Percentiles rank a stretch among this genome's conserved stretches.
Evolutionary conservation across 495 filamentous ascomycete genomes (phyloP).

Genomic region (Tuber aestivum): DNA sequence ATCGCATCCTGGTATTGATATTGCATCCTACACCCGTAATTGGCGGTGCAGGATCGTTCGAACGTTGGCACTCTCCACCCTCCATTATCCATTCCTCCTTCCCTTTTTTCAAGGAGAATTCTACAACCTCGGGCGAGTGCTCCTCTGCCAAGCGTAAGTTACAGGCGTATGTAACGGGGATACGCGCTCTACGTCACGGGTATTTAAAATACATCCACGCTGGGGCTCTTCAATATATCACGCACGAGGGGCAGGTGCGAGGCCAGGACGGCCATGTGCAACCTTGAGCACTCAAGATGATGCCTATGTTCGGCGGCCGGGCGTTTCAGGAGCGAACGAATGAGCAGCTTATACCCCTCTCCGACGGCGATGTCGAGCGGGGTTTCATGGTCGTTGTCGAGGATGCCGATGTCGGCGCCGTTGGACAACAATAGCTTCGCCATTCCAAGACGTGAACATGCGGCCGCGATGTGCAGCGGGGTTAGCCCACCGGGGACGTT

Average conservation of each 20-base stretch:
- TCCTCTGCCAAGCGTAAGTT: constrained; percentile 15
- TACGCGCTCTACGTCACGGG: too few species aligned
- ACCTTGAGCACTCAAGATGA: neutral
- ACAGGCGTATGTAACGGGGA: constrained; percentile 6
- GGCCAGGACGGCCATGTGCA: too few species aligned
- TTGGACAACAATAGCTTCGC: too few species aligned
- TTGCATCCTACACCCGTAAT: too few species aligned
- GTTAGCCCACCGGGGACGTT: too few species aligned
- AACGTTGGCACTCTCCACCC: neutral
- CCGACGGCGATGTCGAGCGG: too few species aligned
- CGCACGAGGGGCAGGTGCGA: neutral
- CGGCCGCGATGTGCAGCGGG: too few species aligned
- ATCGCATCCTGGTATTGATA: too few species aligned
- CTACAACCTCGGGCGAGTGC: constrained; percentile 2
- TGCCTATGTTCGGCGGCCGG: neutral
- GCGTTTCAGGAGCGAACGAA: neutral
- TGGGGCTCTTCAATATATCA: neutral
- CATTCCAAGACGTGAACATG: too few species aligned
- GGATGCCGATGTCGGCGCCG: too few species aligned
- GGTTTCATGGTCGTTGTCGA: too few species aligned
- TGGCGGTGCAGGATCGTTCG: too few species aligned
- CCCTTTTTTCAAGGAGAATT: constrained; percentile 13
- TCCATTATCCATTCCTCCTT: neutral
- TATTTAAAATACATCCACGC: neutral
- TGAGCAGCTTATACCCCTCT: neutral